Evolutionary conservation across 139 green algal species (phyloP).

Genomic region (Mesotaenium endlicherianum): DNA sequence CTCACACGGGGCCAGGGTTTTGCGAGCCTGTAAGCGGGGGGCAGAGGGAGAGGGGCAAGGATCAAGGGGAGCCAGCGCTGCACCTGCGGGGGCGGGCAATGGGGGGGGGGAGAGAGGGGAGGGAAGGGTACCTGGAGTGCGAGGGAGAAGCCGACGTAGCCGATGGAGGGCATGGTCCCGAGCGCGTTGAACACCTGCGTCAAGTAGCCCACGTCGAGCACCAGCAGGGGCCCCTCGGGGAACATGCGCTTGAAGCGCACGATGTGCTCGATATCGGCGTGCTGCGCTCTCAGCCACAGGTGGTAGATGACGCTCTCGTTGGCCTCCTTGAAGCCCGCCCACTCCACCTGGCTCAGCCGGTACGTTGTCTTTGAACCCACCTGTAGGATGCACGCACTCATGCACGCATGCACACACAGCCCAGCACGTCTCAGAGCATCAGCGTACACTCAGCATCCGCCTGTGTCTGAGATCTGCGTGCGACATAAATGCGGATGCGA

Average conservation of each 20-base stretch:
- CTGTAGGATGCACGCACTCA: too few relatives aligned
- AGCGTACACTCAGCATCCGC: too few relatives aligned
- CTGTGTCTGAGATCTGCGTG: too few relatives aligned
- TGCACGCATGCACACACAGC: too few relatives aligned
- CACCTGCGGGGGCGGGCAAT: too few relatives aligned
- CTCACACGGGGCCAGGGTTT: too few relatives aligned
- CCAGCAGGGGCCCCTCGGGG: neutral
- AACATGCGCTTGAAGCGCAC: slow-evolving; percentile 31
- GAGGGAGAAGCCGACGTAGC: slow-evolving; percentile 15
- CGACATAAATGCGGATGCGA: too few relatives aligned
- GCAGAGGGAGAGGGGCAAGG: too few relatives aligned
- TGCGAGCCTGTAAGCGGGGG: too few relatives aligned
- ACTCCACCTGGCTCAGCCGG: slow-evolving; percentile 5
- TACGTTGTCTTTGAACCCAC: slow-evolving; percentile 11
- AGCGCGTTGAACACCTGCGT: slow-evolving; percentile 13
- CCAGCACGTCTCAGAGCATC: too few relatives aligned
- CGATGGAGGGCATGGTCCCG: slow-evolving; percentile 14
- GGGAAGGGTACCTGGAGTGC: slow-evolving; percentile 19
- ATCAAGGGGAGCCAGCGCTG: too few relatives aligned
- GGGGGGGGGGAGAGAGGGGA: too few relatives aligned
- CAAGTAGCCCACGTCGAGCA: slow-evolving; percentile 4
- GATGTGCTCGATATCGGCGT: slow-evolving; percentile 17
- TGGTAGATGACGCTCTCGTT: slow-evolving; percentile 36
- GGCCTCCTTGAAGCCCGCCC: slow-evolving; percentile 24
- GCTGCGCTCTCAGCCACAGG: slow-evolving; percentile 4